phyloP scores from a whole-genome alignment of 108 stramenopile species.

The Pseudonitzschia pungens region DNA sequence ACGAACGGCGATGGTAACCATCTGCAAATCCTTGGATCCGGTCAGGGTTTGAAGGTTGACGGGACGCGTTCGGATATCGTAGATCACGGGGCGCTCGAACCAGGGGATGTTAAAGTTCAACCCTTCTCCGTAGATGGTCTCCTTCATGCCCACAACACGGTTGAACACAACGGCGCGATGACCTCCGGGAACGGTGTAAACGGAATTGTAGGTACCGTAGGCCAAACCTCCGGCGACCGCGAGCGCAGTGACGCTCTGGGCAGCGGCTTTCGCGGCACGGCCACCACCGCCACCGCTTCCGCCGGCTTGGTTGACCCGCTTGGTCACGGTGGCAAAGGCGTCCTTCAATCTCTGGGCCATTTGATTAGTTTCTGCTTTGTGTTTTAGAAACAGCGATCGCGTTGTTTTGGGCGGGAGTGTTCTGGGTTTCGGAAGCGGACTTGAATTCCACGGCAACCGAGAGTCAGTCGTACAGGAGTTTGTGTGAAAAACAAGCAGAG shows the following conservation, averaged over 20 bases:
- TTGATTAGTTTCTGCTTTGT: background rate
- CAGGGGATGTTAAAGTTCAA: conserved; percentile 98
- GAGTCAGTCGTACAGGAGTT: too few species aligned
- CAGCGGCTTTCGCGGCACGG: conserved; percentile 78
- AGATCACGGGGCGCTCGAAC: conserved; percentile 96
- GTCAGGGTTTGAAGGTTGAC: conserved; percentile 94
- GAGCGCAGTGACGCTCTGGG: conserved; percentile 66
- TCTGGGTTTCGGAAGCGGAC: too few species aligned
- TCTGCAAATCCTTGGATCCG: conserved; percentile 98
- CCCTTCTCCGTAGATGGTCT: conserved; percentile 88
- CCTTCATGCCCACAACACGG: conserved; percentile 92
- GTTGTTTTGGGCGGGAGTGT: too few species aligned
- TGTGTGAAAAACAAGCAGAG: too few species aligned
- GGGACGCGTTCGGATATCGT: conserved; percentile 96
- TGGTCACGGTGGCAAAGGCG: conserved; percentile 72
- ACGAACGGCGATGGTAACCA: conserved; percentile 99
- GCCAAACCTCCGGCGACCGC: conserved; percentile 76
- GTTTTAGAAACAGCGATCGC: too few species aligned
- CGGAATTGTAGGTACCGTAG: conserved; percentile 92
- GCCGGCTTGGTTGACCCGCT: conserved; percentile 63
- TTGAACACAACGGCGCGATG: conserved; percentile 97
- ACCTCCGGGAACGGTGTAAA: conserved; percentile 95
- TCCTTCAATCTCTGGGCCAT: conserved; percentile 83
- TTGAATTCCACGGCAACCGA: too few species aligned
- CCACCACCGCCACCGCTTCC: conserved; percentile 69